Conservation (phyloP, 805 yeast species). For the Yamadazyma ubonensis region DNA sequence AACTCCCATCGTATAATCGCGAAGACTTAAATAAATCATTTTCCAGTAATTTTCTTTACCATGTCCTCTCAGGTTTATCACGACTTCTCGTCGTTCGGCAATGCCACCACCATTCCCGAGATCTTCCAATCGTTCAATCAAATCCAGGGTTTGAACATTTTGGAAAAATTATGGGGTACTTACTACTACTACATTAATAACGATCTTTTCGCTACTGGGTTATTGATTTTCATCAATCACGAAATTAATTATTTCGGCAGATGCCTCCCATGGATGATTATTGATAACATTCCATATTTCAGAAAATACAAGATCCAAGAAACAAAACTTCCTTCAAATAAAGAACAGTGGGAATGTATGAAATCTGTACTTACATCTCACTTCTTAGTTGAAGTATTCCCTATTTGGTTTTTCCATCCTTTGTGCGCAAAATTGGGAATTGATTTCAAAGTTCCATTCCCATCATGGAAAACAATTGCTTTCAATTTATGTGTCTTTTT, state of each 20-base stretch:
- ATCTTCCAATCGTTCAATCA: conserved; percentile 29
- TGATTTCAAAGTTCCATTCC: conserved; percentile 53
- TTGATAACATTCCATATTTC: conserved; percentile 53
- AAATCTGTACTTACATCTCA: conserved; percentile 58
- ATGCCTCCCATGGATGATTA: conserved; percentile 57
- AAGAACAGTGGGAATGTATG: conserved; percentile 63
- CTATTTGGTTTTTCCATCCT: conserved; percentile 65
- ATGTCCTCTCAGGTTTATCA: conserved; percentile 24
- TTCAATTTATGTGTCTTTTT: conserved; percentile 50
- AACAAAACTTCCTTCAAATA: conserved; percentile 48
- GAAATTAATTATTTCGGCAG: conserved; percentile 59
- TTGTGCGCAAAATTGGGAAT: conserved; percentile 50
- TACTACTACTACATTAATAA: conserved; percentile 55
- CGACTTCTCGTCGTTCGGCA: conserved; percentile 32
- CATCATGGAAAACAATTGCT: conserved; percentile 40
- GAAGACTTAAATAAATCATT: neutral
- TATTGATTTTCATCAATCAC: conserved; percentile 53
- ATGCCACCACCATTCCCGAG: conserved; percentile 30
- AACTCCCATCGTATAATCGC: conserved; percentile 1
- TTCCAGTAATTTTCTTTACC: neutral
- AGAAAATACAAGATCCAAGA: conserved; percentile 55
- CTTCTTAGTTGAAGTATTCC: conserved; percentile 57
- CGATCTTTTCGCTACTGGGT: conserved; percentile 58
- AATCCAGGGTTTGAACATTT: conserved; percentile 27
- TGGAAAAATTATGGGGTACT: conserved; percentile 54